Base-by-base conservation (phyloP, 1,139 yeast species). In the Saccharomyces hybrid region DNA sequence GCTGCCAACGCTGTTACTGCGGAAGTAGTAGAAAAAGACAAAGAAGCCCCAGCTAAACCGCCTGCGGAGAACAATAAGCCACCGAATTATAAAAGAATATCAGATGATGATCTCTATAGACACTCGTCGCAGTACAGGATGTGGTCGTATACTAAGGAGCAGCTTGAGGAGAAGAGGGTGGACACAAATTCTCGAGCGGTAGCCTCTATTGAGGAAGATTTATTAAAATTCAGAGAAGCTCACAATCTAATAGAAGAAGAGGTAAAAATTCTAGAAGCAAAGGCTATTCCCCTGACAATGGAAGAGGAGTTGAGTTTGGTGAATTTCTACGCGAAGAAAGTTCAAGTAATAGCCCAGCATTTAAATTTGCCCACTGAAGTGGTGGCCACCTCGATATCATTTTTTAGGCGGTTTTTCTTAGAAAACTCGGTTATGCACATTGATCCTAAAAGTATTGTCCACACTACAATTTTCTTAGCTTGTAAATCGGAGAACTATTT, bases 401-500 rank as follows among this genome's bases (percentile, higher is more conserved):
- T 86, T 66, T 81, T 95, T 67, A 82, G 84, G 65, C 84, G 86
- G 67, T 95, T 93, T 69, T 95, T 85, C 67, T 75, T 93, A 48
- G 78, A 78, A 29, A 82, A 88, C 65, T 84, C 93, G 26, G 91
- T 87, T 32, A 83, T 89, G 90, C 90, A 88, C 61, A 81, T 80
- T 65, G 95, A 88, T 63, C 99, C 99, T 9, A 88, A 88, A 65
- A 80, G 83, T 60, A 78, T 93, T 46, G 76, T 93, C 65, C 83
- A 84, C 60, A 90, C 99, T 0, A 86, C 97, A 60, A 80, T 93
- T 12, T 93, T 91, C 68, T 75, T 93, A 47, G 97, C 98, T 2
- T 91, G 97, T 49, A 93, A 93, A 71, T 83, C 93, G 16, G 98
- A 93, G 66, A 93, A 93, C 71, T 85, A 82, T 69, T 91, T 91